Evolutionary conservation across 1,284 basidiomycete genomes (phyloP), one percentile per base, ranked within the genome.

Genomic region (Papiliotrema fonsecae): DNA sequence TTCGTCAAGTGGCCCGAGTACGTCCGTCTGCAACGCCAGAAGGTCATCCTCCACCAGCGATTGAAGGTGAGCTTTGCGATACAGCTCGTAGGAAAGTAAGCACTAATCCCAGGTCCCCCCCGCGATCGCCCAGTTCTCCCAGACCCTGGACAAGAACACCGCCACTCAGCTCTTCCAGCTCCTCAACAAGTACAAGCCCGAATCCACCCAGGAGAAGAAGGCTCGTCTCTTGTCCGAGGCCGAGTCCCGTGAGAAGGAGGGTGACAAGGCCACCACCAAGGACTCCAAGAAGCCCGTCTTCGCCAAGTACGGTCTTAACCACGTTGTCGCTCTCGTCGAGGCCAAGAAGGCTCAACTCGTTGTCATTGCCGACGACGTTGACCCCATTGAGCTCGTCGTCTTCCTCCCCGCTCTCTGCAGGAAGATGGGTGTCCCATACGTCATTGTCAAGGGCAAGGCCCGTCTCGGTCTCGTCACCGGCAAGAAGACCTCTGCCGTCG

Each of bases 1-100:
- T 97, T 97, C 78, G 90, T 97, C 78, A 97, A 97, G 79, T 98
- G 94, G 94, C 94, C 94, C 63, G 91, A 94, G 79, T 98, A 98
- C 73, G 85, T 98, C 64, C 90, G 91, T 72, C 87, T 97, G 55
- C 94, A 98, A 76, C 86, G 94, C 75, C 93, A 97, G 78, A 96
- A 94, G 80, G 91, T 97, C 70, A 96, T 98, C 78, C 87, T 98
- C 60, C 80, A 89, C 83, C 92, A 97, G 79, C 91, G 94, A 70
- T 82, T 98, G 67, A 98, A 98, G 84, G 67, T 65, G 45, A 49
- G 63, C 54, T 35, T 18, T 2, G 24, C 10, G n/a, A 32, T 22
- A n/a, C n/a, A 54, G 40, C 26, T 19, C 27, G 34, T 13, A 27
- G n/a, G 22, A 39, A 13, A 43, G 16, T 43, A 9, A 14, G 14